These are phyloP conservation scores for Psilocybe tampanensis DNA, from an alignment of 768 basidiomycete species.

Conservation along the genomic window DNA sequence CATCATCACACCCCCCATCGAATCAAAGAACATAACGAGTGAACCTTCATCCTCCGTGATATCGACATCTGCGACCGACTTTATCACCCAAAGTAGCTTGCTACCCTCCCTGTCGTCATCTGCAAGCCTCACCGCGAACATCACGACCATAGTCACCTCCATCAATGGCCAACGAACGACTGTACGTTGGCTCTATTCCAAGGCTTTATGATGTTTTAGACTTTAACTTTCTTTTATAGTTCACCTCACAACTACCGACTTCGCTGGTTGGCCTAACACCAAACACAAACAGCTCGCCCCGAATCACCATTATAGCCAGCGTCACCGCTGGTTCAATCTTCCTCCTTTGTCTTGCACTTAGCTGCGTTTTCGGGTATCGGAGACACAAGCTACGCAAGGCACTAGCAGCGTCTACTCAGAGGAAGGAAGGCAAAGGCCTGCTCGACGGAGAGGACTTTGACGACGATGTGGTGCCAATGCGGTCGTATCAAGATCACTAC, in stretches of 20 bases:
- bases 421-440: constrained; percentile 27
- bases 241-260: constrained; percentile 30
- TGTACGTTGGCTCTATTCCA: constrained; percentile 11
- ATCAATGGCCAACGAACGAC: constrained; percentile 18
- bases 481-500: constrained; percentile 6
- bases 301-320: constrained; percentile 45
- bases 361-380: constrained; percentile 37
- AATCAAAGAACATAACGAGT: not conserved
- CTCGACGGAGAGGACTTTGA: constrained; percentile 40
- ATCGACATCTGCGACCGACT: not conserved
- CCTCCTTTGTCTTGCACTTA: constrained; percentile 37
- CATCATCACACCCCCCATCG: not conserved
- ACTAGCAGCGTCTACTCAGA: constrained; percentile 27
- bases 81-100: not conserved
- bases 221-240: constrained; percentile 6
- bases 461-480: constrained; percentile 25
- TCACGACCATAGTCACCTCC: constrained; percentile 17
- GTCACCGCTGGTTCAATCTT: constrained; percentile 39
- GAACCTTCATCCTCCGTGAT: not conserved
- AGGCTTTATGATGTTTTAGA: not conserved
- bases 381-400: constrained; percentile 35
- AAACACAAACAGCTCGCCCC: constrained; percentile 16
- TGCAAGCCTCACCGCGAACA: constrained; percentile 4
- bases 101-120: not conserved
- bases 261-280: constrained; percentile 27